A percentile compares a stretch with the other conserved stretches of the same genome.
These are phyloP conservation scores for Cercospora beticola DNA, from an alignment of 2,329 filamentous ascomycete genomes.

Conservation along the genomic window DNA sequence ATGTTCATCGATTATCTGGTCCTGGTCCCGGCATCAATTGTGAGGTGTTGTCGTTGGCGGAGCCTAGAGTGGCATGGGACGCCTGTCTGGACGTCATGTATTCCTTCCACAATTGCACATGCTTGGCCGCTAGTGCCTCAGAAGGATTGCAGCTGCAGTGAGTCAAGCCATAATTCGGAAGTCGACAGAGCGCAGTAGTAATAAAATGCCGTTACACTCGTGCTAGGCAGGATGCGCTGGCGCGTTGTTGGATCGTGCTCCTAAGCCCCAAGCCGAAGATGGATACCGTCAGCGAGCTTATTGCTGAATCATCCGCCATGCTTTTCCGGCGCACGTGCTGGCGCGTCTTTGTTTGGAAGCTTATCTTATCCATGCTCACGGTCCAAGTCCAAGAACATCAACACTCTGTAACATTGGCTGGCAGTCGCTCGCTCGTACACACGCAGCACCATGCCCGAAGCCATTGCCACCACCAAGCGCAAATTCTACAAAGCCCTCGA, in stretches of 20 bases:
- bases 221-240: background rate
- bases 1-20: background rate
- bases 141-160: background rate
- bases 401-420: background rate
- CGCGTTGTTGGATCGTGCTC: background rate
- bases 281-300: background rate
- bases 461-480: conserved; percentile 76
- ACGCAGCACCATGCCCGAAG: conserved; percentile 39
- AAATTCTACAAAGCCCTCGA: conserved; percentile 78
- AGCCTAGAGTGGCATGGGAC: background rate
- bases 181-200: background rate
- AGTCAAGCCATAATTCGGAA: background rate
- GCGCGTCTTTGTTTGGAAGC: background rate
- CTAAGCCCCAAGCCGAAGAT: background rate
- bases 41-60: background rate
- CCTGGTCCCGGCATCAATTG: background rate
- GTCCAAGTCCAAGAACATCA: background rate
- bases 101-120: background rate
- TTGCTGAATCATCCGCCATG: background rate
- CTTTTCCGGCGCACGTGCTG: background rate
- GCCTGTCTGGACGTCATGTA: background rate
- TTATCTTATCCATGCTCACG: background rate
- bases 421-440: background rate
- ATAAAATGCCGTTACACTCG: background rate
- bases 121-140: background rate